These are phyloP conservation scores for Eutrema japonicum DNA, from an alignment of 345 rosid species.

Conservation along the genomic window DNA sequence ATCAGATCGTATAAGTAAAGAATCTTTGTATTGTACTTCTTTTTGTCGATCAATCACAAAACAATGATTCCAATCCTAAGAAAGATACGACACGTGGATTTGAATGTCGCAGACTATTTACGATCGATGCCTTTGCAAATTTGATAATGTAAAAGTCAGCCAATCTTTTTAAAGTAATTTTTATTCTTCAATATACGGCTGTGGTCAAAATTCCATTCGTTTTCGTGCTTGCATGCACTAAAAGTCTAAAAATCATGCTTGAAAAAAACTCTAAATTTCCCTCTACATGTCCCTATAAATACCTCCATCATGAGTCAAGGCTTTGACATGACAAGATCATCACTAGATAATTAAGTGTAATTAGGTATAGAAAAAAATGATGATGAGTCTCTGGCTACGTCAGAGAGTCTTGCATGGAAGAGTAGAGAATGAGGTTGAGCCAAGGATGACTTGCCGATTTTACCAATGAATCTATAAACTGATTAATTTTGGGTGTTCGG, in stretches of 20 bases:
- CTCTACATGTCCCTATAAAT: constrained; percentile 35
- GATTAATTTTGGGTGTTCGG: constrained; percentile 32
- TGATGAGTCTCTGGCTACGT: not conserved
- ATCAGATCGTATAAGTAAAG: not conserved
- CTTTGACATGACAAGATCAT: constrained; percentile 14
- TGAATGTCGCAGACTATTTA: constrained; percentile 2
- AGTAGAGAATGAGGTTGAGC: constrained; percentile 44
- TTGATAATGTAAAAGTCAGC: constrained; percentile 37
- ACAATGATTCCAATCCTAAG: constrained; percentile 36
- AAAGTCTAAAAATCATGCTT: constrained; percentile 23
- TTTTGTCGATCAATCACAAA: constrained; percentile 22
- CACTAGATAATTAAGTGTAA: not conserved
- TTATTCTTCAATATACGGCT: constrained; percentile 25
- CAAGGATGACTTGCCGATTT: constrained; percentile 46
- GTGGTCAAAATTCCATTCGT: constrained; percentile 35
- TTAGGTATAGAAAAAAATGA: not conserved
- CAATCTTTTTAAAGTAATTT: constrained; percentile 8
- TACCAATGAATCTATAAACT: not conserved
- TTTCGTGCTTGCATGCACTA: constrained; percentile 33
- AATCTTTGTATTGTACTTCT: constrained; percentile 13
- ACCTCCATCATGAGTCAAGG: constrained; percentile 8
- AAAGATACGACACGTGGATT: constrained; percentile 33
- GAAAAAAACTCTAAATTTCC: not conserved
- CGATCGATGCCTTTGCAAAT: constrained; percentile 19
- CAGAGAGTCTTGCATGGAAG: constrained; percentile 42